Evolutionary conservation across 2,329 filamentous ascomycete species (phyloP).

Genomic region (Calonectria fujianensis): DNA sequence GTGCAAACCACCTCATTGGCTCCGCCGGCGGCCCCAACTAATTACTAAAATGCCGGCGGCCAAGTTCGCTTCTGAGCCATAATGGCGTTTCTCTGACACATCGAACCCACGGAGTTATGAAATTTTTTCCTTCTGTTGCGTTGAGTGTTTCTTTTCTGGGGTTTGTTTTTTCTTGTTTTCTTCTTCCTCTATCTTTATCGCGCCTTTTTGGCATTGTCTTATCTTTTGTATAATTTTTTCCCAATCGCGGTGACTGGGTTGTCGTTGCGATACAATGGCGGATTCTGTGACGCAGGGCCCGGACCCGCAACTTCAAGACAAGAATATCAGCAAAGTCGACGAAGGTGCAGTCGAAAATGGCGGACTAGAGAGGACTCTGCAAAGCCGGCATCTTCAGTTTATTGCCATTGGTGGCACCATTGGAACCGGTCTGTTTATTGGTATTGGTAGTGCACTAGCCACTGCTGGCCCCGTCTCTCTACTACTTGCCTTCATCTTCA

Average conservation of each 20-base stretch:
- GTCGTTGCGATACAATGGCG: background rate
- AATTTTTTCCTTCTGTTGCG: slow-evolving; percentile 29
- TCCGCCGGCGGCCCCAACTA: slow-evolving; percentile 7
- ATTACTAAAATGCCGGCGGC: slow-evolving; percentile 21
- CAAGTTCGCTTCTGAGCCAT: slow-evolving; percentile 1
- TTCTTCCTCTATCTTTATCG: background rate
- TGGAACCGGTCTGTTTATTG: slow-evolving; percentile 33
- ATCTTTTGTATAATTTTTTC: background rate
- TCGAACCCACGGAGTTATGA: slow-evolving; percentile 14
- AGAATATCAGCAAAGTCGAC: background rate
- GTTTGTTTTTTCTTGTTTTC: slow-evolving; percentile 12
- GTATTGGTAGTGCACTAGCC: slow-evolving; percentile 32
- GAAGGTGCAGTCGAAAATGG: background rate
- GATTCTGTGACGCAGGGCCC: slow-evolving; percentile 3
- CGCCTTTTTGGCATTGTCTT: background rate
- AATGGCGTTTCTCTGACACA: slow-evolving; percentile 29
- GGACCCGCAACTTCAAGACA: background rate
- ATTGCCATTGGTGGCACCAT: slow-evolving; percentile 35
- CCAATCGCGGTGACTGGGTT: background rate
- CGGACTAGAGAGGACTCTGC: slow-evolving; percentile 27
- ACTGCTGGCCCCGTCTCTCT: slow-evolving; percentile 32
- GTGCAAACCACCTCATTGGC: slow-evolving; percentile 10
- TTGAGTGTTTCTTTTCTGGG: background rate
- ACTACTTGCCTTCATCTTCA: slow-evolving; percentile 29
- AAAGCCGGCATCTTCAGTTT: slow-evolving; percentile 34